These are phyloP conservation scores for Heliocybe sulcata DNA, from an alignment of 1,284 basidiomycete genomes.

Conservation along the genomic window DNA sequence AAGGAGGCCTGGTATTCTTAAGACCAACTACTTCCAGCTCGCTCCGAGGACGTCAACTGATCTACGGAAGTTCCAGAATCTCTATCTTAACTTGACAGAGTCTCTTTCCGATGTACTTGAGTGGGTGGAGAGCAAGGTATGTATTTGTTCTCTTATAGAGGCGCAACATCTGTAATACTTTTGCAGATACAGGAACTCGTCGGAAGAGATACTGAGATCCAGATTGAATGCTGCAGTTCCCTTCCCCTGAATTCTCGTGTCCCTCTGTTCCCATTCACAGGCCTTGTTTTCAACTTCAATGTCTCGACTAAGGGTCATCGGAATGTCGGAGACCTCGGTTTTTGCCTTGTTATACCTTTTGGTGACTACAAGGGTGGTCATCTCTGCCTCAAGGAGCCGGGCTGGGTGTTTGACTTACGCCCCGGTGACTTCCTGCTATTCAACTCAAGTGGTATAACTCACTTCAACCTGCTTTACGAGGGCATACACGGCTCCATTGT, in stretches of 20 bases:
- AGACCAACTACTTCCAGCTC: not conserved
- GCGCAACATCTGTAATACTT: not conserved
- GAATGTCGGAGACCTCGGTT: slow-evolving; percentile 12
- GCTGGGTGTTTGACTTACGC: slow-evolving; percentile 9
- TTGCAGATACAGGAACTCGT: not conserved
- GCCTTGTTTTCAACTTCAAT: slow-evolving; percentile 17
- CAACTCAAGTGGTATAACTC: slow-evolving; percentile 13
- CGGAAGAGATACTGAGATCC: not conserved
- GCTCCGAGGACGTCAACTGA: not conserved
- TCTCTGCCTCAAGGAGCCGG: slow-evolving; percentile 14
- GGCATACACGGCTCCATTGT: slow-evolving; percentile 15
- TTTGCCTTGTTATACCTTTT: slow-evolving; percentile 16
- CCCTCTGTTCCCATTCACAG: slow-evolving; percentile 15
- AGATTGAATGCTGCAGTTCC: not conserved
- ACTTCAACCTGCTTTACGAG: slow-evolving; percentile 17
- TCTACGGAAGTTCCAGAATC: not conserved
- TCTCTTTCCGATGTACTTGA: not conserved
- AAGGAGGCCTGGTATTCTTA: not conserved
- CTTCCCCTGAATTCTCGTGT: slow-evolving; percentile 10
- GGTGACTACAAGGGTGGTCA: slow-evolving; percentile 14
- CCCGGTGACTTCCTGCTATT: slow-evolving; percentile 14
- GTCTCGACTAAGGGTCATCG: slow-evolving; percentile 11
- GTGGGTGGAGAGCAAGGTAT: not conserved
- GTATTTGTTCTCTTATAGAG: not conserved
- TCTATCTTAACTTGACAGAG: not conserved